These are phyloP conservation scores for Pulicaria dysenterica DNA, from an alignment of 129 eudicot genomes.

Conservation along the genomic window DNA sequence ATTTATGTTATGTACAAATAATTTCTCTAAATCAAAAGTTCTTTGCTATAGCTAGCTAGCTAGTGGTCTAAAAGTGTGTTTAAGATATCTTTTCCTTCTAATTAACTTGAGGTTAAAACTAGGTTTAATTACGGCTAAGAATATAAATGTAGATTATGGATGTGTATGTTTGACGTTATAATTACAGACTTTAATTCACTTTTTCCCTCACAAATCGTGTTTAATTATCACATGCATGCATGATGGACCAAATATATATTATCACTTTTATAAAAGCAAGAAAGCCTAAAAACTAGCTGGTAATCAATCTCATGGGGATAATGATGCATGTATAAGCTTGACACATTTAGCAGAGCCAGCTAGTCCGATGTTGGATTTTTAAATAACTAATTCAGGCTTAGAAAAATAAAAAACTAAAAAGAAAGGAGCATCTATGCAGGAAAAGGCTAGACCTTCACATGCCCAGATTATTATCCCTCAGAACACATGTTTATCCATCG, in stretches of 20 bases:
- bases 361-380: background rate
- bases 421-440: conserved; percentile 35
- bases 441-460: conserved; percentile 33
- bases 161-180: too few species aligned
- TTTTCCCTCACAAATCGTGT: background rate
- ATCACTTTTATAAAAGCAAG: background rate
- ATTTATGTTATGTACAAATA: too few species aligned
- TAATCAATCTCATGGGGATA: conserved; percentile 32
- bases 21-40: too few species aligned
- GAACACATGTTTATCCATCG: conserved; percentile 46
- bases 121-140: too few species aligned
- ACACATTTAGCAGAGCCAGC: conserved; percentile 4
- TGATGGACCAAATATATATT: conserved; percentile 4
- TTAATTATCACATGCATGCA: background rate
- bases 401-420: background rate
- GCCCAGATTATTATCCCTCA: conserved; percentile 36
- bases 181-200: background rate
- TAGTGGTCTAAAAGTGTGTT: too few species aligned
- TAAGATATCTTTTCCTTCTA: too few species aligned
- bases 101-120: too few species aligned
- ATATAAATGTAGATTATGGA: too few species aligned
- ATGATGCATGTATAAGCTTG: conserved; percentile 25
- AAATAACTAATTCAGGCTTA: background rate
- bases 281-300: conserved; percentile 26
- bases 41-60: too few species aligned